Percentiles rank a stretch among this genome's conserved stretches.
Evolutionary conservation across 208 protist genomes (phyloP).

Genomic region (Leishmania amazonensis): DNA sequence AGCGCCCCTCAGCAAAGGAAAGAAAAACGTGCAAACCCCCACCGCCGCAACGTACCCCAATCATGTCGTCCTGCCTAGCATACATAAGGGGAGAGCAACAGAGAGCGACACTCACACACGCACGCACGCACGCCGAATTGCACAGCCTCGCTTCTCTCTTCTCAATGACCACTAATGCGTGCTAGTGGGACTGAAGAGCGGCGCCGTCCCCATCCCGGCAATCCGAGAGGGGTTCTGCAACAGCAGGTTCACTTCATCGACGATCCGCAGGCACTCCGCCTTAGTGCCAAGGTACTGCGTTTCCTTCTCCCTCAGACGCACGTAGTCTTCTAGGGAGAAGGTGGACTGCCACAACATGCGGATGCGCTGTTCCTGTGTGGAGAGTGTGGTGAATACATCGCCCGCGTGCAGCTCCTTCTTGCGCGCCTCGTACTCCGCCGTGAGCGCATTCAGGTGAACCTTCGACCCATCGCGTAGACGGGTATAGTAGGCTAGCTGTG

Average conservation of each 20-base stretch:
- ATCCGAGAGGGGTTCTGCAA: constrained; percentile 66
- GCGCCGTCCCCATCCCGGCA: constrained; percentile 20
- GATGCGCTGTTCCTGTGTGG: constrained; percentile 85
- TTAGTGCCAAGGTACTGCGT: constrained; percentile 85
- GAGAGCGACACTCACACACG: background rate
- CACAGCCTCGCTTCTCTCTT: background rate
- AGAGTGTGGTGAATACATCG: constrained; percentile 54
- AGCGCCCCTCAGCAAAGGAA: background rate
- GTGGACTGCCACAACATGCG: constrained; percentile 86
- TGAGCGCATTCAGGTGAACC: constrained; percentile 68
- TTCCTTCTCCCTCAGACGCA: constrained; percentile 88
- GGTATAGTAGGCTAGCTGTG: constrained; percentile 60
- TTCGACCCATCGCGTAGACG: constrained; percentile 77
- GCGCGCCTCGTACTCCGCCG: constrained; percentile 48
- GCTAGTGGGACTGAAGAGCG: constrained; percentile 16
- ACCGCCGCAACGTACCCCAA: background rate
- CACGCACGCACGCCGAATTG: background rate
- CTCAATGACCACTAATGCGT: background rate
- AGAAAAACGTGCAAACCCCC: background rate
- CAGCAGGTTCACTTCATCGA: constrained; percentile 85
- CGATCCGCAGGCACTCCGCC: constrained; percentile 80
- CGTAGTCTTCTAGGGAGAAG: constrained; percentile 89
- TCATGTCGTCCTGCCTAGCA: background rate
- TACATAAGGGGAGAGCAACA: background rate
- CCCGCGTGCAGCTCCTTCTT: constrained; percentile 59